These are phyloP conservation scores for Cytospora piceicola DNA, from an alignment of 2,329 filamentous ascomycete genomes.

Conservation along the genomic window DNA sequence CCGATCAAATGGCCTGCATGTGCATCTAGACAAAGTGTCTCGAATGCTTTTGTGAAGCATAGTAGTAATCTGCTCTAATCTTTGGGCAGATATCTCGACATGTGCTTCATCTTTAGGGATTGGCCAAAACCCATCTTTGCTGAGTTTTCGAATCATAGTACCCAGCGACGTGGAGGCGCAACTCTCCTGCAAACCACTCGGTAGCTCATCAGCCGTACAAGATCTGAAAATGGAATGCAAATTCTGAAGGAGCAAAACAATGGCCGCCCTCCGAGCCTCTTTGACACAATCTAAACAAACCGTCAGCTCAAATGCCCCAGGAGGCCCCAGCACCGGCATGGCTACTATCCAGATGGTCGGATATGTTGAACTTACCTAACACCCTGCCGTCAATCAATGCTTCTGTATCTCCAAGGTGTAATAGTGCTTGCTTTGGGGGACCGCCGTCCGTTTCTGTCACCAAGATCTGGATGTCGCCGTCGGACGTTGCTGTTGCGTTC, in stretches of 20 bases:
- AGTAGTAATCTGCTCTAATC: not conserved
- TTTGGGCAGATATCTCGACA: not conserved
- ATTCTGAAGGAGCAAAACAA: not conserved
- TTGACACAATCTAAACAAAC: not conserved
- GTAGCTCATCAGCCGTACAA: not conserved
- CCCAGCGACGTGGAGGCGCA: not conserved
- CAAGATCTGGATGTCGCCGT: not conserved
- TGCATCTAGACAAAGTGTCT: too few relatives aligned
- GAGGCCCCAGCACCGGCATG: not conserved
- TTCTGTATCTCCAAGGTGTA: not conserved
- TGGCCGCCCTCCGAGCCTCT: not conserved
- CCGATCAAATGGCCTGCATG: too few relatives aligned
- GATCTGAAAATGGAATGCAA: not conserved
- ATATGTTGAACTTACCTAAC: not conserved
- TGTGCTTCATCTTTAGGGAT: not conserved
- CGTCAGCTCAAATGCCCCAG: not conserved
- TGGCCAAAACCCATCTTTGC: not conserved
- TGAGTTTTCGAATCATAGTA: not conserved
- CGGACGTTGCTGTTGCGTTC: not conserved
- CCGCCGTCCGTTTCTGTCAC: too few relatives aligned
- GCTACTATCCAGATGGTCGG: not conserved
- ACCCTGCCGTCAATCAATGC: not conserved
- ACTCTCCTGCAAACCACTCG: not conserved
- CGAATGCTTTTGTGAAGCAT: too few relatives aligned
- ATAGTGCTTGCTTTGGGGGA: not conserved